These are phyloP conservation scores for Kwoniella heveanensis DNA, from an alignment of 768 basidiomycete genomes.

Conservation along the genomic window DNA sequence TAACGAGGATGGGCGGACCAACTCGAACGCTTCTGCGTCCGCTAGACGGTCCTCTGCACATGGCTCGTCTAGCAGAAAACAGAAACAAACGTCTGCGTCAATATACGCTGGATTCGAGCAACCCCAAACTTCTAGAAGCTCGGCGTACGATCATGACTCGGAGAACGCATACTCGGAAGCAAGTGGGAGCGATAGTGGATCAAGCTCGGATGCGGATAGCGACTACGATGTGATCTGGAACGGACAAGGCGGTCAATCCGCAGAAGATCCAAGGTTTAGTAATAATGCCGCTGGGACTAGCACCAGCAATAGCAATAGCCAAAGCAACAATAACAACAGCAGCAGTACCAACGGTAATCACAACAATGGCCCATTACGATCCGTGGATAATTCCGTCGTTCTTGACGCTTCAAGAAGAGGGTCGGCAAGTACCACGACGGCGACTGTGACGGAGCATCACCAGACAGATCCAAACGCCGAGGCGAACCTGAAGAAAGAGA, in stretches of 20 bases:
- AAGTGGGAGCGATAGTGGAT: slow-evolving; percentile 4
- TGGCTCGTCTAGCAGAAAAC: background rate
- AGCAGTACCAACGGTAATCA: slow-evolving; percentile 8
- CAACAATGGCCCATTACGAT: slow-evolving; percentile 3
- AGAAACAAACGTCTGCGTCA: background rate
- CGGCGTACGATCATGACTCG: background rate
- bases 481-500: slow-evolving; percentile 1
- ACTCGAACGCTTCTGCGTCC: slow-evolving; percentile 5
- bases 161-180: background rate
- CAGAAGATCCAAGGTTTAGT: background rate
- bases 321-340: slow-evolving; percentile 7
- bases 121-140: background rate
- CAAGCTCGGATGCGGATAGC: slow-evolving; percentile 25
- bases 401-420: slow-evolving; percentile 17
- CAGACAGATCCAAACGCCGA: slow-evolving; percentile 6
- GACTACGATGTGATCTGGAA: slow-evolving; percentile 25
- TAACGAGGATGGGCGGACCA: slow-evolving; percentile 3
- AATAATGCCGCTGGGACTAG: slow-evolving; percentile 1
- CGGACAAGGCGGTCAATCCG: background rate
- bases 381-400: slow-evolving; percentile 8
- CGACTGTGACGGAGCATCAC: background rate
- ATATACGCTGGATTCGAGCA: background rate
- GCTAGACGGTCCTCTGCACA: background rate
- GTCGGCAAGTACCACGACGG: slow-evolving; percentile 18
- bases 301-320: background rate